Evolutionary conservation across 1,139 yeast species (phyloP).

Genomic region (Debaryomycetaceae sp.): DNA sequence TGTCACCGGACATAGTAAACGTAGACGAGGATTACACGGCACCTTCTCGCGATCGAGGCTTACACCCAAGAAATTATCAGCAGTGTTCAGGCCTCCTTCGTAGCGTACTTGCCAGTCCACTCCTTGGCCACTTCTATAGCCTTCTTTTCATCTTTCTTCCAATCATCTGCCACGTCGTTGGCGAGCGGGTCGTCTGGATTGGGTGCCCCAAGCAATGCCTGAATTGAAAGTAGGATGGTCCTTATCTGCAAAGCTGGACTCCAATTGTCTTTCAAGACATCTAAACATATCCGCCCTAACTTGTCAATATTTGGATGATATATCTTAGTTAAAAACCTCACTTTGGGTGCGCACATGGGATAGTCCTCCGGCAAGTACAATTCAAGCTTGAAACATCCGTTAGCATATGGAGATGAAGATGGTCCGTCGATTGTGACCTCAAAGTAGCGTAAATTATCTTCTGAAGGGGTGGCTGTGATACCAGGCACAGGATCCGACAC

Average conservation of each 20-base stretch:
- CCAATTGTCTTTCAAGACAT: slow-evolving; percentile 90
- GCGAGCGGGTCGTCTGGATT: slow-evolving; percentile 98
- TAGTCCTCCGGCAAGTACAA: slow-evolving; percentile 84
- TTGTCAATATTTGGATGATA: slow-evolving; percentile 97
- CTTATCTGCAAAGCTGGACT: slow-evolving; percentile 97
- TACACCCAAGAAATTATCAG: too few species aligned
- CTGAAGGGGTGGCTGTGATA: slow-evolving; percentile 87
- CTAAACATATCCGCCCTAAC: slow-evolving; percentile 91
- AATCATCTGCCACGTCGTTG: slow-evolving; percentile 94
- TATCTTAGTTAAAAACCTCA: slow-evolving; percentile 85
- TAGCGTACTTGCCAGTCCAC: slow-evolving; percentile 78
- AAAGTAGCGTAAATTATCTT: slow-evolving; percentile 88
- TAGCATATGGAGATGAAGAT: slow-evolving; percentile 75
- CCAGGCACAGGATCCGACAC: slow-evolving; percentile 97
- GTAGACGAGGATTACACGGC: background rate
- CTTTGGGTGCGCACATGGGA: slow-evolving; percentile 93
- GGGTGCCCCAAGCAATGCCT: slow-evolving; percentile 92
- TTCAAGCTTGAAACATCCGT: slow-evolving; percentile 73
- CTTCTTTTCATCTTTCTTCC: slow-evolving; percentile 81
- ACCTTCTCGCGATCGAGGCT: too few species aligned
- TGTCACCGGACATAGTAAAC: slow-evolving; percentile 1
- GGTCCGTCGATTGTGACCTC: slow-evolving; percentile 89
- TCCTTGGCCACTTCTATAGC: slow-evolving; percentile 84
- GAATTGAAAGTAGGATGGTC: slow-evolving; percentile 88
- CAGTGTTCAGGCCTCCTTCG: slow-evolving; percentile 4